These are phyloP conservation scores for Salix brachista DNA, from an alignment of 345 rosid species.

Conservation along the genomic window DNA sequence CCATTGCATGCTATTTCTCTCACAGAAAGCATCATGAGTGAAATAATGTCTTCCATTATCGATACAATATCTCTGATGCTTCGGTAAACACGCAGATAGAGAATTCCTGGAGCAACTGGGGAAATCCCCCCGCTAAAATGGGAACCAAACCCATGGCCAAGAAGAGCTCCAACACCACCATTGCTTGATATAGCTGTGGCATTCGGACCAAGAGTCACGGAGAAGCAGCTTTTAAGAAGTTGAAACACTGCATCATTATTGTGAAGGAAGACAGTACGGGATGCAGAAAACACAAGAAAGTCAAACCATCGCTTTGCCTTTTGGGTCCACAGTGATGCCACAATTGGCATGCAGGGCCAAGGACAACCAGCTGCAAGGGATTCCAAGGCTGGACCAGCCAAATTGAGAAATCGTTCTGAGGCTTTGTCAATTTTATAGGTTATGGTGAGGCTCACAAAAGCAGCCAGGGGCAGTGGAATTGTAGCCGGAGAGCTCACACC, in stretches of 20 bases:
- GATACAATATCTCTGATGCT: constrained; percentile 68
- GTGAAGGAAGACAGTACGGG: constrained; percentile 88
- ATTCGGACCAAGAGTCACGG: constrained; percentile 64
- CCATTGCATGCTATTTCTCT: constrained; percentile 64
- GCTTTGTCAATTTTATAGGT: constrained; percentile 89
- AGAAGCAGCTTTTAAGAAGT: constrained; percentile 87
- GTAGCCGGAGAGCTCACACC: constrained; percentile 83
- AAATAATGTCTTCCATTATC: constrained; percentile 78
- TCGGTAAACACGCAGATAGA: constrained; percentile 72
- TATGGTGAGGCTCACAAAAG: constrained; percentile 86
- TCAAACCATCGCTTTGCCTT: constrained; percentile 96
- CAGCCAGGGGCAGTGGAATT: constrained; percentile 93
- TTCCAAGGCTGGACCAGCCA: constrained; percentile 78
- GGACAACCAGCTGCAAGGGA: constrained; percentile 86
- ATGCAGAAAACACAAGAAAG: constrained; percentile 81
- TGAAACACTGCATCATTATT: constrained; percentile 82
- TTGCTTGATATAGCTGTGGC: constrained; percentile 46
- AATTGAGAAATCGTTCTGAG: constrained; percentile 61
- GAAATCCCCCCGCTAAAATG: constrained; percentile 73
- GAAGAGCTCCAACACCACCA: constrained; percentile 91
- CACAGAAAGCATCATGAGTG: constrained; percentile 74
- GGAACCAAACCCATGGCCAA: constrained; percentile 94
- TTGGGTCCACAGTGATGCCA: constrained; percentile 87
- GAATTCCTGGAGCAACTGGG: constrained; percentile 88
- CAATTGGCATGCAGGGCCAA: constrained; percentile 97